Evolutionary conservation across 176 grass and related monocot species (phyloP).

Genomic region (Alloteropsis semialata): DNA sequence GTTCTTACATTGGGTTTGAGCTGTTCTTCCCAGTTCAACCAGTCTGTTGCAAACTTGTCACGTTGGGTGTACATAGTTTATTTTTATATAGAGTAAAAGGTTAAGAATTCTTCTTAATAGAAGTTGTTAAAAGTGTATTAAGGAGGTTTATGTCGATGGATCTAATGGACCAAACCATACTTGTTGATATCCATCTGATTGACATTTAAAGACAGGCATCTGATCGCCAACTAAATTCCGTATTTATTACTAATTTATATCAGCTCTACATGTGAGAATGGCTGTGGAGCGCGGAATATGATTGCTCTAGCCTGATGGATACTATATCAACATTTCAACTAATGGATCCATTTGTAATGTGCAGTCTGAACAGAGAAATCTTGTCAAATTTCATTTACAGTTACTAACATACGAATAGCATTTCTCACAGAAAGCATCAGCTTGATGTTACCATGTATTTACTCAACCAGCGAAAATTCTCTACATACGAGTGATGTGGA

Average conservation of each 20-base stretch:
- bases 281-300: not conserved
- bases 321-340: not conserved
- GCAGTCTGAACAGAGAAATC: not conserved
- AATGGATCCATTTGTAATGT: constrained; percentile 5
- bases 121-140: constrained; percentile 2
- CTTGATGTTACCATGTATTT: constrained; percentile 25
- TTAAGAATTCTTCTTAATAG: not conserved
- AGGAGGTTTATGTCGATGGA: not conserved
- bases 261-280: not conserved
- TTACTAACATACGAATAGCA: not conserved
- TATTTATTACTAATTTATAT: not conserved
- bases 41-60: constrained; percentile 7
- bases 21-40: not conserved
- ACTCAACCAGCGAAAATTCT: constrained; percentile 29
- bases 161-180: not conserved
- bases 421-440: not conserved
- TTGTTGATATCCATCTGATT: not conserved
- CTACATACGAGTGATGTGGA: not conserved
- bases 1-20: not conserved
- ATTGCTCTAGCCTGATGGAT: not conserved
- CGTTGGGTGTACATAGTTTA: constrained; percentile 32
- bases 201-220: not conserved
- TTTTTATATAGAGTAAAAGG: constrained; percentile 29
- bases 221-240: not conserved
- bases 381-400: not conserved